These are phyloP conservation scores for Amniculicola lignicola DNA, from an alignment of 495 filamentous ascomycete genomes.

Conservation along the genomic window DNA sequence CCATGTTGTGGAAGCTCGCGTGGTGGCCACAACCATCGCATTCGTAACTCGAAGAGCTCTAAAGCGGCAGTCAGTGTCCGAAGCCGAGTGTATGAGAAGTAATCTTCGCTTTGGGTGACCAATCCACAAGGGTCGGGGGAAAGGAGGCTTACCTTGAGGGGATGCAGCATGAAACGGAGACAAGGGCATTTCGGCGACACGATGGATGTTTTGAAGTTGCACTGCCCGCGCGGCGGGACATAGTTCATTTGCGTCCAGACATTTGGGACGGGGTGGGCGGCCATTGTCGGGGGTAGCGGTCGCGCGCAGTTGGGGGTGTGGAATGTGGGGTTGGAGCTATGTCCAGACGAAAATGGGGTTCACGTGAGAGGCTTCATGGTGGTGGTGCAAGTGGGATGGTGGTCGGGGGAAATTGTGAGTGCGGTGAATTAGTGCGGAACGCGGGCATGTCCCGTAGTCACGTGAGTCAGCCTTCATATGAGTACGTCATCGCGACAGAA, in stretches of 20 bases:
- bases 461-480: constrained; percentile 6
- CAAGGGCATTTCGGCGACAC: constrained; percentile 49
- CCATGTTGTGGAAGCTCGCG: constrained; percentile 53
- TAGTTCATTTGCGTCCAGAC: constrained; percentile 44
- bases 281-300: neutral
- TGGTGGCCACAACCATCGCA: constrained; percentile 58
- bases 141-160: constrained; percentile 51
- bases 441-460: constrained; percentile 3
- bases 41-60: constrained; percentile 48
- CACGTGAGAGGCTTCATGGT: no score
- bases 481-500: no score
- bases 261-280: constrained; percentile 9
- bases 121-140: no score
- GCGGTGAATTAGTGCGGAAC: neutral
- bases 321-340: neutral
- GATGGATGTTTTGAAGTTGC: constrained; percentile 46
- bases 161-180: constrained; percentile 58
- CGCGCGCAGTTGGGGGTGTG: neutral
- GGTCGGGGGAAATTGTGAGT: no score
- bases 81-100: neutral
- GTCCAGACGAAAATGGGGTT: no score
- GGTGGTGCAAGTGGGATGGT: no score
- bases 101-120: neutral
- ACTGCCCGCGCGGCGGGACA: constrained; percentile 45
- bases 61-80: constrained; percentile 5